Evolutionary conservation across 768 basidiomycete genomes (phyloP), one percentile per base, ranked within the genome.

Genomic region (Lactarius vividus): DNA sequence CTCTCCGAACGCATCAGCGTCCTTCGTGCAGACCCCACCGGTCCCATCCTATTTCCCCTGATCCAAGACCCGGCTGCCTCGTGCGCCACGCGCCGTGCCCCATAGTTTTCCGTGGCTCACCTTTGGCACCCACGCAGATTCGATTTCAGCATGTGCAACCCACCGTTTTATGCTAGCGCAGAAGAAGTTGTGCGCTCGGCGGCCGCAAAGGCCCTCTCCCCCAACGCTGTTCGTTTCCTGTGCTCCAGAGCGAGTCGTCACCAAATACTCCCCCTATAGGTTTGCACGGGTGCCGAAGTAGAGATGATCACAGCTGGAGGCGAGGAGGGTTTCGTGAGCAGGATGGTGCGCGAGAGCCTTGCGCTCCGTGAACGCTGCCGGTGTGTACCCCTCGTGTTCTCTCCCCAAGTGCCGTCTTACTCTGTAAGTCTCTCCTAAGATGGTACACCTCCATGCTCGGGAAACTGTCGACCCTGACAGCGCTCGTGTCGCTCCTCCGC

Each of bases 391-490:
- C 18, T 44, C 28, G 4, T 61, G 18, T 52, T 13, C 23, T n/a
- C 26, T 2, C 18, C 18, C 31, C 49, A 28, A 28, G 23, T 1
- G n/a, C 49, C n/a, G 29, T 4, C 18, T 26, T 18, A 3, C n/a
- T 29, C 28, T 9, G 11, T 16, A 20, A 62, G 26, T 57, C 39
- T 57, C 39, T 20, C 54, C 58, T 59, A 57, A 91, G 92, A 54
- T 98, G 96, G 96, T 98, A 87, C 72, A 95, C 96, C 0, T 93
- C 92, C 5, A 89, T 98, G 84, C 81, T 98, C 0, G 96, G 96
- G 3, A 96, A 94, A 71, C 79, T 89, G 75, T 84, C 90, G 0
- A 93, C 93, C 2, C 80, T 98, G 2, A 74, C 76, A 0, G 76
- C 83, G 3, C 75, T 98, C 8, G 84, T 94, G 0, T 77, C 78